Conservation (phyloP, 164 flowering plant species). For the Cinnamomum chago region DNA sequence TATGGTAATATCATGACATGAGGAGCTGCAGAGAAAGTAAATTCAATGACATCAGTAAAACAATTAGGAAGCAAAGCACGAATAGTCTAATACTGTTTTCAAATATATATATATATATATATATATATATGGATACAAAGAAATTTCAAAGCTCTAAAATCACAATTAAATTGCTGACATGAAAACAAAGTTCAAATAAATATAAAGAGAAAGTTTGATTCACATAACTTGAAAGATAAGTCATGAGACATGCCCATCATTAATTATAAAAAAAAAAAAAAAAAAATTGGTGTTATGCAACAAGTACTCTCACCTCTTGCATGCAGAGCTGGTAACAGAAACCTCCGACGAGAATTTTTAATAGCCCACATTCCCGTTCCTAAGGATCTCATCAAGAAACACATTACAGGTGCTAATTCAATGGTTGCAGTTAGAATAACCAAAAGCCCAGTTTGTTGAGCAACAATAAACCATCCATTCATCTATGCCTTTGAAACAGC, state of each 20-base stretch:
- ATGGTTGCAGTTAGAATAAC: neutral
- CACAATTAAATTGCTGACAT: neutral
- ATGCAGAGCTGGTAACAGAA: neutral
- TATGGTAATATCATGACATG: too few species aligned
- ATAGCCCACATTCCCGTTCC: neutral
- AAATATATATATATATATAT: too few species aligned
- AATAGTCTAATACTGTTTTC: neutral
- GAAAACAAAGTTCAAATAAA: neutral
- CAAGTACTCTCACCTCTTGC: neutral
- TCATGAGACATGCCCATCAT: neutral
- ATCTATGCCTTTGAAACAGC: neutral
- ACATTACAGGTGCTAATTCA: too few species aligned
- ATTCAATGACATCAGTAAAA: too few species aligned
- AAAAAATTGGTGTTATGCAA: neutral
- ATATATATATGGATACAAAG: neutral
- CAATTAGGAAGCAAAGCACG: too few species aligned
- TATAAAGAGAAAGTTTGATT: neutral
- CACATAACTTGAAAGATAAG: neutral
- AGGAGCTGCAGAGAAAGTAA: too few species aligned
- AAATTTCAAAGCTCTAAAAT: neutral
- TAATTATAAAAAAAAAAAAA: too few species aligned
- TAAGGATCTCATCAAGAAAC: neutral
- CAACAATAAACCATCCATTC: neutral
- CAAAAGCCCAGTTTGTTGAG: neutral
- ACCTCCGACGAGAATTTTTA: neutral